A percentile compares a stretch with the other conserved stretches of the same genome.
phyloP scores from a whole-genome alignment of 2,329 filamentous ascomycete species.

The Pseudogymnoascus verrucosus region DNA sequence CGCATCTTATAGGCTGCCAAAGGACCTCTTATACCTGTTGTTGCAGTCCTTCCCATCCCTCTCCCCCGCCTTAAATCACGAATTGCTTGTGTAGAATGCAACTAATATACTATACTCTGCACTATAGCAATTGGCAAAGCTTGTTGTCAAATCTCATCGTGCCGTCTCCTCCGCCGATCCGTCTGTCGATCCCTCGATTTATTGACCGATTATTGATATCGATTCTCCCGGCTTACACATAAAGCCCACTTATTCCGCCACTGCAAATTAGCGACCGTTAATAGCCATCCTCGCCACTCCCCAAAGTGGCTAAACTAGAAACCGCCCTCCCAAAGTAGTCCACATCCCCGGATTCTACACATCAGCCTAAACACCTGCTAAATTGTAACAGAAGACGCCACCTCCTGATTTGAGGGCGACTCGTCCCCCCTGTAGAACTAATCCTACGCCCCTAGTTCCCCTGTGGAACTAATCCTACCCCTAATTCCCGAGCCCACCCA shows the following conservation, averaged over 20 bases:
- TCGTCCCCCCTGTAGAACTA: background rate
- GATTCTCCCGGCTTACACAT: background rate
- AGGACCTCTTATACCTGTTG: background rate
- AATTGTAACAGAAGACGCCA: background rate
- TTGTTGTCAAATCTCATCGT: background rate
- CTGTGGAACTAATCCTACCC: background rate
- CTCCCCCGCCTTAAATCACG: background rate
- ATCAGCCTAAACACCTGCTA: slow-evolving; percentile 6
- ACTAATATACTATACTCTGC: background rate
- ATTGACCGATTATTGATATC: background rate
- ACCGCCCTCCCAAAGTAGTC: background rate
- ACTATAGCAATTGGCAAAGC: background rate
- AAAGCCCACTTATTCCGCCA: slow-evolving; percentile 3
- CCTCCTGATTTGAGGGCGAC: background rate
- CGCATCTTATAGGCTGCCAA: background rate
- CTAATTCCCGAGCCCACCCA: background rate
- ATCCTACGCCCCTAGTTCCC: background rate
- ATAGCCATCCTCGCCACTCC: background rate
- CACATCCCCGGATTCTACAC: slow-evolving; percentile 1
- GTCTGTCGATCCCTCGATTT: background rate
- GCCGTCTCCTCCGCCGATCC: background rate
- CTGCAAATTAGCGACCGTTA: slow-evolving; percentile 4
- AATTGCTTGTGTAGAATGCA: background rate
- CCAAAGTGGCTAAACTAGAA: background rate
- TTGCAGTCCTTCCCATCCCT: background rate